Base-by-base conservation (phyloP, 805 yeast species). In the Naumovozyma baii region DNA sequence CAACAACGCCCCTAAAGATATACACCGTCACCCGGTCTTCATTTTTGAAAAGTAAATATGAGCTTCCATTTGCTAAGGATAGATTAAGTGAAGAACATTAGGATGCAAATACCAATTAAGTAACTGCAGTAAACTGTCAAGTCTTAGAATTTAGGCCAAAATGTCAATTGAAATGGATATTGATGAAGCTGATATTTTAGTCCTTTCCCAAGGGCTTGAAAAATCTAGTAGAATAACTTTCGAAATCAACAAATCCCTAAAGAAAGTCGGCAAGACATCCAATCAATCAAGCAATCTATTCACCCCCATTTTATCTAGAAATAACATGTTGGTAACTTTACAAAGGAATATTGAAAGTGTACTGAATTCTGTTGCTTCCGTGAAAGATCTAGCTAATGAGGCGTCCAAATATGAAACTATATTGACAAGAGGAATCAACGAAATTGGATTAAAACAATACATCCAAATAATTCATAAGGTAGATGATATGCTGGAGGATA, bases 151-250 rank as follows among this genome's bases (percentile, higher is more conserved):
- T 22, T 10, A 10, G 10, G 26, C 9, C 39, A 13, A 45, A 29
- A 39, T 16, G 20, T 37, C 43, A 34, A 41, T 40, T 2, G 42
- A 43, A 5, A 53, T 76, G 19, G 88, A 81, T 51, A 66, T 78
- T 2, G 88, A 83, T 51, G 90, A 81, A 55, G 87, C 88, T 2
- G 95, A 86, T 49, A 78, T 85, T 26, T 79, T 85, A 2, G 87
- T 87, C 3, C 69, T 87, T 25, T 82, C 84, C 38, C 92, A 83
- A 52, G 79, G 82, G 39, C 67, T 88, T 26, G 60, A 68, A 36
- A 72, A 76, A 39, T 74, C 85, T 3, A 71, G 73, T 31, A 68
- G 66, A 15, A 61, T 85, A 31, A 73, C 86, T 8, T 53, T 59
- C 2, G 61, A 71, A 33, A 78, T 87, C 40, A 66, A 74, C 9